phyloP scores from a whole-genome alignment of 1,139 yeast genomes.

The Saccharomyces hybrid region DNA sequence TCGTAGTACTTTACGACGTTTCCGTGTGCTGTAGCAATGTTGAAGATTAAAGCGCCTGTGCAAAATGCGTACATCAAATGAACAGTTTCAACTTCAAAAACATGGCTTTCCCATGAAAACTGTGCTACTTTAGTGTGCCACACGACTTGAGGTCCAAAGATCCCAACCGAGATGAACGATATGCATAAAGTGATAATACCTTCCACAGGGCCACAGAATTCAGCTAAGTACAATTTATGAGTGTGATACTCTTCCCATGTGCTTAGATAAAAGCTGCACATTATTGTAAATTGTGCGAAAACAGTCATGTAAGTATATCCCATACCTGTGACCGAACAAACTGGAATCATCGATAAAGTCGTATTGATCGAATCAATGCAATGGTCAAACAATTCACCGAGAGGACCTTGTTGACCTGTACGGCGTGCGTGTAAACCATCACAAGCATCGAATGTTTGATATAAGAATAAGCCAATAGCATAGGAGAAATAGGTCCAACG shows the following conservation, averaged over 20 bases:
- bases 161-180: slow-evolving; percentile 54
- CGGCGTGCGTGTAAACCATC: slow-evolving; percentile 90
- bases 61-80: slow-evolving; percentile 27
- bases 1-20: slow-evolving; percentile 57
- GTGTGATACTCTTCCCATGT: slow-evolving; percentile 98
- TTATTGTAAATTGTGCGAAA: slow-evolving; percentile 64
- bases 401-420: slow-evolving; percentile 90
- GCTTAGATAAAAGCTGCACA: slow-evolving; percentile 76
- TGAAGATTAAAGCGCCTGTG: slow-evolving; percentile 51
- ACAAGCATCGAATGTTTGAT: slow-evolving; percentile 94
- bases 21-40: slow-evolving; percentile 60
- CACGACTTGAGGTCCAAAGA: slow-evolving; percentile 53
- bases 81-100: slow-evolving; percentile 19
- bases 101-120: slow-evolving; percentile 9
- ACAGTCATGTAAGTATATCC: slow-evolving; percentile 62
- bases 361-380: slow-evolving; percentile 89
- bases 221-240: slow-evolving; percentile 69
- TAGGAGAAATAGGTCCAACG: slow-evolving; percentile 74
- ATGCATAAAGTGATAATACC: slow-evolving; percentile 65
- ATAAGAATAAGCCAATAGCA: slow-evolving; percentile 78
- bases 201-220: slow-evolving; percentile 90
- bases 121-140: slow-evolving; percentile 40
- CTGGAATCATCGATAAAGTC: slow-evolving; percentile 65
- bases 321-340: slow-evolving; percentile 63
- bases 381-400: slow-evolving; percentile 91